Conservation (phyloP, 2,329 filamentous ascomycete species). For the Beauveria varroae region DNA sequence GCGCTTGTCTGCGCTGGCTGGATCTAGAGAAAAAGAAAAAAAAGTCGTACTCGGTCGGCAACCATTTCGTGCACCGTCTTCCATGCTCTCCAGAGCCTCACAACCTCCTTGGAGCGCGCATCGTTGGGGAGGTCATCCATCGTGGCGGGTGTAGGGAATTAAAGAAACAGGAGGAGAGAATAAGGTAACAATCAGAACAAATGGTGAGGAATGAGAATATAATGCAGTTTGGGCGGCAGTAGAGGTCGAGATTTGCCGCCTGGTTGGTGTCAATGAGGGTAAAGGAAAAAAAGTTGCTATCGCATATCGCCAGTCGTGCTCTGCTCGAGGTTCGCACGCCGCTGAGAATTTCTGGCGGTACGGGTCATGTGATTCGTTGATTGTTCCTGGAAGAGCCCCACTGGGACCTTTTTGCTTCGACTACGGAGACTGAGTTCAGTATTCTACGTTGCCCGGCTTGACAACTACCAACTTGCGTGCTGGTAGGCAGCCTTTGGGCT, state of each 20-base stretch:
- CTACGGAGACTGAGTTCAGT: neutral
- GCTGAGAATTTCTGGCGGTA: constrained; percentile 10
- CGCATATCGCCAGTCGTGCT: neutral
- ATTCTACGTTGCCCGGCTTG: no score
- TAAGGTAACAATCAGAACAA: neutral
- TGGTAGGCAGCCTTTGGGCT: no score
- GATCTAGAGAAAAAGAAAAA: neutral
- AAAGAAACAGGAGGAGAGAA: neutral
- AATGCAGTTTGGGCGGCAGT: neutral
- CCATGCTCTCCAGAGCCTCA: constrained; percentile 87
- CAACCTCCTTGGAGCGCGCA: constrained; percentile 44
- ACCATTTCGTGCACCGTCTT: constrained; percentile 94
- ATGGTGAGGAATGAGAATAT: neutral
- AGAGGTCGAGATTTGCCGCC: no score
- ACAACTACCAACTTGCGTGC: no score
- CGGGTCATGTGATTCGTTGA: constrained; percentile 10
- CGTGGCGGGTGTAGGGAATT: neutral
- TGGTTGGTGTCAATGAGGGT: neutral
- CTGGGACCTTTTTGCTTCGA: neutral
- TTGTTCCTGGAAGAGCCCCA: neutral
- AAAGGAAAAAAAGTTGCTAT: constrained; percentile 7
- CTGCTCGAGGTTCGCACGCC: neutral
- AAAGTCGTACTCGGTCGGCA: constrained; percentile 64
- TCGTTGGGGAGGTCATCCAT: constrained; percentile 41
- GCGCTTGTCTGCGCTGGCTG: neutral